Base-by-base conservation (phyloP, 1,284 basidiomycete species). In the Cryptococcus sp. region DNA sequence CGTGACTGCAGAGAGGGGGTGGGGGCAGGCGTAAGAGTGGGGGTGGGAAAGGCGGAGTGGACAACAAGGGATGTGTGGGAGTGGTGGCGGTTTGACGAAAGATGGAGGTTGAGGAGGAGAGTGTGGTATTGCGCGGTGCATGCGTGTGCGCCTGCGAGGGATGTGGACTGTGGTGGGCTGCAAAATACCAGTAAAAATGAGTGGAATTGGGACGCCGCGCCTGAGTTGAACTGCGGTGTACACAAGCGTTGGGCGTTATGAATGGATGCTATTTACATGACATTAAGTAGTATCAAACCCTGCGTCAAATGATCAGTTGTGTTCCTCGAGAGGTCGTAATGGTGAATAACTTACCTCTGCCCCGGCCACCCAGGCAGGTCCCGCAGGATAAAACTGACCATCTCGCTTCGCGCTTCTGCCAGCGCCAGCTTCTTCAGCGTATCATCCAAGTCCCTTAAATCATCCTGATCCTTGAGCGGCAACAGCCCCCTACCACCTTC, bases 361-460 rank as follows among this genome's bases (percentile, higher is more conserved):
- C 57, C 48, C 12, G 63, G 67, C 64, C 62, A 67, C 12, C 78
- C 78, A 2, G 78, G 78, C 47, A 94, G 79, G 74, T 94, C 91
- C 66, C 86, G 84, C 53, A 94, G 76, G 64, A 94, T 85, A 74
- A 94, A 93, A 43, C 91, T 85, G 52, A 85, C 83, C 68, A 91
- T 85, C 64, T 93, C 91, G 12, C 89, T 86, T 39, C 92, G 83
- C 80, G 82, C 83, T 79, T 91, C 87, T 18, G 93, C 79, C 45
- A 90, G 82, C 2, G 82, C 82, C 68, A 95, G 66, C 76, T 85
- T 89, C 68, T 85, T 83, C 61, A 85, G 78, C 71, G 85, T 87
- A 52, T 62, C 37, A 39, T 78, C 75, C 52, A 80, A 57, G 46
- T 75, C 73, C 23, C 49, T 61, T 35, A 79, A 60, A 56, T 72